Evolutionary conservation across 1,284 basidiomycete genomes (phyloP).

Genomic region (Leccinum discolor): DNA sequence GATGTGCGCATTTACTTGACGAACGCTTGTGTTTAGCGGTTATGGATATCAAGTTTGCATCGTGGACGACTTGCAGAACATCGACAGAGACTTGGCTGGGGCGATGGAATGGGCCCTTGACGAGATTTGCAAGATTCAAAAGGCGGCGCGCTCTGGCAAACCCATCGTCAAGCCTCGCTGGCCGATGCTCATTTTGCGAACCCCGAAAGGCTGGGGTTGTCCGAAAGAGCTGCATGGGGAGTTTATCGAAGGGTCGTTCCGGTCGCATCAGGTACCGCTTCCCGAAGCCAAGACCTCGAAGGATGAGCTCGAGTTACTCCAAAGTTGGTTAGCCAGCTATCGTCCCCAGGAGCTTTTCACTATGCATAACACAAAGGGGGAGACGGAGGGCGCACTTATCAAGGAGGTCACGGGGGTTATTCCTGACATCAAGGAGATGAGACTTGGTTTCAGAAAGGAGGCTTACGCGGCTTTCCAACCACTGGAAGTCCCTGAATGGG

Average conservation of each 20-base stretch:
- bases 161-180: constrained; percentile 84
- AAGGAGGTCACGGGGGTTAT: constrained; percentile 57
- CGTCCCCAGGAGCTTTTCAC: constrained; percentile 63
- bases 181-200: constrained; percentile 83
- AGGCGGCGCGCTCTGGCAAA: constrained; percentile 71
- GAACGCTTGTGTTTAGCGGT: constrained; percentile 44
- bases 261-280: constrained; percentile 81
- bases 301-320: constrained; percentile 64
- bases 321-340: constrained; percentile 74
- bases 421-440: constrained; percentile 53
- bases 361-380: constrained; percentile 11
- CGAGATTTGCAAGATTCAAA: constrained; percentile 80
- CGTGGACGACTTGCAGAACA: constrained; percentile 70
- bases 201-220: constrained; percentile 80
- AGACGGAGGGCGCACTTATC: constrained; percentile 45
- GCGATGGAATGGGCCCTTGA: constrained; percentile 82
- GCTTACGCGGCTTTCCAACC: constrained; percentile 64
- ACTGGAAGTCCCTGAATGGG: constrained; percentile 71
- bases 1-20: not conserved
- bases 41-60: constrained; percentile 89
- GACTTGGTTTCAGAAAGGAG: constrained; percentile 68
- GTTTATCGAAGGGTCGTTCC: constrained; percentile 78
- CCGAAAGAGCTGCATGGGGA: constrained; percentile 68
- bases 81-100: constrained; percentile 73
- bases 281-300: constrained; percentile 64